Conservation (phyloP, 2,329 filamentous ascomycete genomes). For the Myriangium duriaei region DNA sequence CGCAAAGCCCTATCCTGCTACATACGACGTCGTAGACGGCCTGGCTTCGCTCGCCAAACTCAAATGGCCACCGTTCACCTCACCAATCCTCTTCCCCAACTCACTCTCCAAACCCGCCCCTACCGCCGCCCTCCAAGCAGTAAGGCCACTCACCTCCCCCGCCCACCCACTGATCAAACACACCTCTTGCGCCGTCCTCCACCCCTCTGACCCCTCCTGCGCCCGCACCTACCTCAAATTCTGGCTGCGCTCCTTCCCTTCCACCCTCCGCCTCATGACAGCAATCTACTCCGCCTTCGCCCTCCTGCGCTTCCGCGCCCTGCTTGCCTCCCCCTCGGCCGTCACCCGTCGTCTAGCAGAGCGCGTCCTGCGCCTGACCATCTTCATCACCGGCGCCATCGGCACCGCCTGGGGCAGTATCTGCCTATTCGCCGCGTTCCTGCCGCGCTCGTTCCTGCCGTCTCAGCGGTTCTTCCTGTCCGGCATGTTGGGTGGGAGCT, state of each 20-base stretch:
- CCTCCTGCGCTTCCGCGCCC: constrained; percentile 52
- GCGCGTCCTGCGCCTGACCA: constrained; percentile 58
- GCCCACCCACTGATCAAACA: constrained; percentile 79
- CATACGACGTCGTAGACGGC: constrained; percentile 66
- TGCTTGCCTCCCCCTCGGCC: constrained; percentile 57
- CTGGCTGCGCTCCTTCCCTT: constrained; percentile 72
- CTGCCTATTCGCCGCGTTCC: constrained; percentile 71
- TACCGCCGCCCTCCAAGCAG: constrained; percentile 49
- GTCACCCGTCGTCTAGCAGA: constrained; percentile 55
- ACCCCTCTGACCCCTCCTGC: constrained; percentile 80
- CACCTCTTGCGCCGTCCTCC: constrained; percentile 79
- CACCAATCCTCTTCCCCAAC: constrained; percentile 73
- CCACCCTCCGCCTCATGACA: constrained; percentile 64
- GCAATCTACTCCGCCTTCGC: constrained; percentile 60
- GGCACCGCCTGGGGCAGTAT: constrained; percentile 80
- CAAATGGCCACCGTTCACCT: constrained; percentile 78
- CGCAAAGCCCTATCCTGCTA: constrained; percentile 59
- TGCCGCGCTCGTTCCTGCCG: constrained; percentile 62
- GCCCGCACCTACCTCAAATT: constrained; percentile 77
- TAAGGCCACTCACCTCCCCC: constrained; percentile 66
- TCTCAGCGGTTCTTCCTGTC: constrained; percentile 84
- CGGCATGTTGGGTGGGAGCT: constrained; percentile 73
- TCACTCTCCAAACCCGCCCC: constrained; percentile 42
- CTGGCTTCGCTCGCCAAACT: constrained; percentile 69
- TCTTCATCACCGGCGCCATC: constrained; percentile 71